Evolutionary conservation across 495 filamentous ascomycete genomes (phyloP), one percentile per base, ranked within the genome.

Genomic region (Ramalina intermedia): DNA sequence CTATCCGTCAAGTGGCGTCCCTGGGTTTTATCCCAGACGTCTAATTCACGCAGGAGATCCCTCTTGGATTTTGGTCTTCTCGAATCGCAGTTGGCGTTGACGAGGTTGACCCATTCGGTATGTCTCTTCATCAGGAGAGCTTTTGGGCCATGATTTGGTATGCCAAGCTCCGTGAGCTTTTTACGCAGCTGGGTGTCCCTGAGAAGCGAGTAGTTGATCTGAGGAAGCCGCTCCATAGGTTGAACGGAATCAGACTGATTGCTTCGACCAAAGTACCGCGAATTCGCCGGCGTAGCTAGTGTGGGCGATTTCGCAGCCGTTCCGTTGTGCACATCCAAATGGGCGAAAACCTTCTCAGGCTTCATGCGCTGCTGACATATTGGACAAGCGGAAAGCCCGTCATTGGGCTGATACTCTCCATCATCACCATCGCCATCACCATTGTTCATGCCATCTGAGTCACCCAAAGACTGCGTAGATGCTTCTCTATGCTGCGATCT

Each of bases 41-140:
- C 81, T 16, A 98, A 59, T 48, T 95, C 90, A 6, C 72, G 73
- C 26, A 91, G 59, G 6, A 98, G 58, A 42, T 90, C 81, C 3
- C 67, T 61, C 54, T 85, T 86, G 5, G 70, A 65, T 57, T 82
- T 82, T 1, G 85, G 87, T 4, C 63, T 66, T 47, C 71, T 75
- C 2, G 87, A 82, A 61, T 99, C 91, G 63, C 86, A 90, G 55
- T 96, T 96, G 13, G 93, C 86, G 61, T 99, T 99, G 81, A 86
- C 96, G 23, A 96, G 60, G 39, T 89, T 96, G 55, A 90, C 71
- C 88, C 88, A 99, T 66, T 99, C 91, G 1, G 75, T 84, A 55
- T 96, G 88, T 49, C 91, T 75, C 55, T 72, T 75, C 58, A 91
- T 80, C 23, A 96, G 63, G 7, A 85, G 66, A 37, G 70, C 67